Percentiles rank a stretch among this genome's conserved stretches.
Evolutionary conservation across 2,329 filamentous ascomycete genomes (phyloP).

Genomic region (Scortechinia acanthostroma): DNA sequence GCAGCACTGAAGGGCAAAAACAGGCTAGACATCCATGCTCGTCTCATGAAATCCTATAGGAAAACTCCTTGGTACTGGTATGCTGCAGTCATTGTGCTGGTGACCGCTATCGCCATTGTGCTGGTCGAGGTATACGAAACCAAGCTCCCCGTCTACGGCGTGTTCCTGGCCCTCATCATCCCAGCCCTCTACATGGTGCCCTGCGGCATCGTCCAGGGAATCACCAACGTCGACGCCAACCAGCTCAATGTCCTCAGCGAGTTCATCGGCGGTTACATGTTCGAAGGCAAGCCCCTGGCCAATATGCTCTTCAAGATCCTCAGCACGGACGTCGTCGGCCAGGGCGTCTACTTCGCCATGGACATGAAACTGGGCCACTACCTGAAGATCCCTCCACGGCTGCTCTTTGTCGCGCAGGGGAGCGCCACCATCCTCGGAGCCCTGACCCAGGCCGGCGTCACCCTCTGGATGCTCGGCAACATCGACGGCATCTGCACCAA

Average conservation of each 20-base stretch:
- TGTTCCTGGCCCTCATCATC: not conserved
- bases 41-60: not conserved
- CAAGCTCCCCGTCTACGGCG: not conserved
- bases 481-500: slow-evolving; percentile 33
- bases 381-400: slow-evolving; percentile 29
- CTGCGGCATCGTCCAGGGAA: slow-evolving; percentile 9
- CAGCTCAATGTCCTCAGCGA: slow-evolving; percentile 24
- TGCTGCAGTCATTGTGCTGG: not conserved
- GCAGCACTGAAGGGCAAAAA: slow-evolving; percentile 10
- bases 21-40: not conserved
- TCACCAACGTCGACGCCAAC: slow-evolving; percentile 21
- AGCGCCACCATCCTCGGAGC: slow-evolving; percentile 31
- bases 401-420: slow-evolving; percentile 25
- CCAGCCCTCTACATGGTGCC: not conserved
- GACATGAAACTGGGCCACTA: slow-evolving; percentile 26
- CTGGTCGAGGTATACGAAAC: not conserved
- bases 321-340: slow-evolving; percentile 20
- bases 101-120: not conserved
- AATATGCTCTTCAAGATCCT: slow-evolving; percentile 12
- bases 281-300: slow-evolving; percentile 10
- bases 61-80: not conserved
- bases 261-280: slow-evolving; percentile 25
- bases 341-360: slow-evolving; percentile 19
- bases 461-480: slow-evolving; percentile 20
- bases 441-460: slow-evolving; percentile 27